Percentiles rank a stretch among this genome's conserved stretches.
Evolutionary conservation across 805 yeast genomes (phyloP).

Genomic region (Saturnispora quitensis): DNA sequence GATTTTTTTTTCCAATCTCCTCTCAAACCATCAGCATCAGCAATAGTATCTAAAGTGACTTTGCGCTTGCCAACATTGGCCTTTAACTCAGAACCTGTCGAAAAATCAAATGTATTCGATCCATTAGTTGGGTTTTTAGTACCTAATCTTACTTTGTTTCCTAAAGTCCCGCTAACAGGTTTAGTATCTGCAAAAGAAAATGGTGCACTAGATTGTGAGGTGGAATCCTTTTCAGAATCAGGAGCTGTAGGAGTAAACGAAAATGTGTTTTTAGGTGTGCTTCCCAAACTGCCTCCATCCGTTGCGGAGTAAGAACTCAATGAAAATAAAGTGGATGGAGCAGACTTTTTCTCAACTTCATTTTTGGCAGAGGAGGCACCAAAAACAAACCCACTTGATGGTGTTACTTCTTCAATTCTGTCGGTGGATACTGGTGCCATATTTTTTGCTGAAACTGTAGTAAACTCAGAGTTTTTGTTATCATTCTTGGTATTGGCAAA

Average conservation of each 20-base stretch:
- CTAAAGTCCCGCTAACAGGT: not conserved
- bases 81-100: not conserved
- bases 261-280: not conserved
- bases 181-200: not conserved
- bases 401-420: not conserved
- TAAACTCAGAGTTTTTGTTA: not conserved
- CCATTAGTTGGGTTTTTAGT: not conserved
- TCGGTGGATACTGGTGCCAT: not conserved
- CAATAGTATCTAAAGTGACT: not conserved
- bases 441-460: not conserved
- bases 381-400: slow-evolving; percentile 11
- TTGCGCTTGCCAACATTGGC: not conserved
- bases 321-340: not conserved
- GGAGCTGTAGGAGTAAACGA: not conserved
- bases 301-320: not conserved
- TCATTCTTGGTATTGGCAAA: not conserved
- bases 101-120: not conserved
- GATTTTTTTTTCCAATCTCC: not conserved
- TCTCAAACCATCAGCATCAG: not conserved
- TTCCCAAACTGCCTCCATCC: not conserved
- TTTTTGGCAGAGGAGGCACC: slow-evolving; percentile 3
- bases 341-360: not conserved
- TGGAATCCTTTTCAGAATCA: not conserved
- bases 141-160: not conserved
- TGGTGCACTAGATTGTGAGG: not conserved